phyloP scores from a whole-genome alignment of 2,329 filamentous ascomycete species.

The Cladosporium austrohemisphaericum region DNA sequence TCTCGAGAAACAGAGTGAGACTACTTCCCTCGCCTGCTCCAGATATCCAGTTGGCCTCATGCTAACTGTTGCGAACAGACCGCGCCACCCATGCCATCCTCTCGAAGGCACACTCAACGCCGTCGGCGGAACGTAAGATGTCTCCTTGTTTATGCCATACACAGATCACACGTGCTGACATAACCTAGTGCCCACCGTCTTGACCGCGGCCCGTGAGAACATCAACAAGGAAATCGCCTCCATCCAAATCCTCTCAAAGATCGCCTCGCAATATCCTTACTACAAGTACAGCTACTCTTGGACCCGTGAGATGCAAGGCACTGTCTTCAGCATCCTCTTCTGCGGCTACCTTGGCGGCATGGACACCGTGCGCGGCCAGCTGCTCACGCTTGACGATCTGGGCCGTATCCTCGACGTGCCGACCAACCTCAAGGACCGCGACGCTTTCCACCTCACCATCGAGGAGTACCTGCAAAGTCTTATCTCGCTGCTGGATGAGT shows the following conservation, averaged over 20 bases:
- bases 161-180: too few species aligned
- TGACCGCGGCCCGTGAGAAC: slow-evolving; percentile 64
- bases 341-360: slow-evolving; percentile 79
- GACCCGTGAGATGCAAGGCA: slow-evolving; percentile 78
- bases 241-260: slow-evolving; percentile 64
- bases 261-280: slow-evolving; percentile 85
- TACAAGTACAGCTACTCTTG: slow-evolving; percentile 96
- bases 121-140: slow-evolving; percentile 57
- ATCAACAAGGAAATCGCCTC: slow-evolving; percentile 70
- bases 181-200: slow-evolving; percentile 60
- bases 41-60: neutral
- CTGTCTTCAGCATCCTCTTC: slow-evolving; percentile 58
- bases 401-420: slow-evolving; percentile 81
- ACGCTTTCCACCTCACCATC: slow-evolving; percentile 91
- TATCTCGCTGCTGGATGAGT: slow-evolving; percentile 82
- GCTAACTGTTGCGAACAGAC: slow-evolving; percentile 43
- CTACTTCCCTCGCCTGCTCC: neutral
- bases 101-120: slow-evolving; percentile 85
- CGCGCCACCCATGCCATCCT: slow-evolving; percentile 77
- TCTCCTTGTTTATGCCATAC: too few species aligned
- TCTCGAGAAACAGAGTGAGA: slow-evolving; percentile 69
- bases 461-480: slow-evolving; percentile 93
- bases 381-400: slow-evolving; percentile 85
- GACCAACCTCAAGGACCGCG: slow-evolving; percentile 79
- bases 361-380: slow-evolving; percentile 50